phyloP scores from a whole-genome alignment of 2,329 filamentous ascomycete genomes.

The Pseudofabraea citricarpa region DNA sequence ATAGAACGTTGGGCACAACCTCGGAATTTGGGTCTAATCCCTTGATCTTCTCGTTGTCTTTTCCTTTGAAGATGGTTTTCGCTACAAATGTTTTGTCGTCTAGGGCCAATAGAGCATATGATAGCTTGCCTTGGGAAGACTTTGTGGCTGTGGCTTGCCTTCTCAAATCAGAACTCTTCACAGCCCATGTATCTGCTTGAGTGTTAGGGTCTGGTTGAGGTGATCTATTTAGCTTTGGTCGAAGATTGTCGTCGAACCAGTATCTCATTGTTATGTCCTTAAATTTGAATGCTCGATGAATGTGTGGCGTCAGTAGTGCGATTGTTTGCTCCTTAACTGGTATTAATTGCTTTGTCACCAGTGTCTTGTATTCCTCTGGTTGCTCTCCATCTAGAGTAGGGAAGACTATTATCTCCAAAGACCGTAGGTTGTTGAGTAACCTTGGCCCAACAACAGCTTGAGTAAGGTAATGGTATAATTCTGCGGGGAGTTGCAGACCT shows the following conservation, averaged over 20 bases:
- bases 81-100: slow-evolving; percentile 65
- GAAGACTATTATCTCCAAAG: slow-evolving; percentile 70
- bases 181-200: slow-evolving; percentile 62
- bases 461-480: slow-evolving; percentile 87
- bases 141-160: slow-evolving; percentile 36
- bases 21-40: slow-evolving; percentile 60
- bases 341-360: slow-evolving; percentile 71
- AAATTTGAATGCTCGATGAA: slow-evolving; percentile 79
- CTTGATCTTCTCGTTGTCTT: slow-evolving; percentile 19
- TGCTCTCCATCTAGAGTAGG: slow-evolving; percentile 83
- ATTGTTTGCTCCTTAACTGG: slow-evolving; percentile 73
- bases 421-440: slow-evolving; percentile 76
- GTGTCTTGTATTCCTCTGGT: slow-evolving; percentile 72
- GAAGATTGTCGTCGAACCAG: slow-evolving; percentile 75
- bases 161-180: slow-evolving; percentile 51
- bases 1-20: slow-evolving; percentile 68
- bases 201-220: slow-evolving; percentile 43
- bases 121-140: slow-evolving; percentile 40
- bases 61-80: slow-evolving; percentile 54
- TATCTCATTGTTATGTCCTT: slow-evolving; percentile 72
- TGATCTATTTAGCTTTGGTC: slow-evolving; percentile 60
- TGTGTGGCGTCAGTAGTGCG: slow-evolving; percentile 69
- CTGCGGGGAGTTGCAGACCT: slow-evolving; percentile 82
- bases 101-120: slow-evolving; percentile 63
- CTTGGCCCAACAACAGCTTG: slow-evolving; percentile 75